Base-by-base conservation (phyloP, 2,329 filamentous ascomycete genomes). In the Fusarium liriodendri region DNA sequence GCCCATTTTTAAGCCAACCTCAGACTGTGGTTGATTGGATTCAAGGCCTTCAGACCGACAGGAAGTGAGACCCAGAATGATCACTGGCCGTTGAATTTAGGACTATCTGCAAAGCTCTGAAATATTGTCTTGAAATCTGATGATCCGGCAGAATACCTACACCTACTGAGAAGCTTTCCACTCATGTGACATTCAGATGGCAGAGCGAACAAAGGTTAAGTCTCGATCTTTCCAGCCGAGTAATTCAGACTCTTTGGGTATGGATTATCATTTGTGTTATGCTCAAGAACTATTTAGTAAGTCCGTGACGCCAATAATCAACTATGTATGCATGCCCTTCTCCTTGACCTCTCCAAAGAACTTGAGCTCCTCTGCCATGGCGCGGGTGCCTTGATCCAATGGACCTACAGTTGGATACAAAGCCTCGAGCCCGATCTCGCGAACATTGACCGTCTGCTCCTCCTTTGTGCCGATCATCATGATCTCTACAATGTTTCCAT, bases 401-500 rank as follows among this genome's bases (percentile, higher is more conserved):
- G 45, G 45, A 3, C 45, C 45, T 50, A 50, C 45, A 29, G 45
- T 50, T 0, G 45, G 45, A 25, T 57, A 57, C n/a, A 57, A 4
- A 11, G 52, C 52, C 40, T 27, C 50, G 45, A 55, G 50, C 10
- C 11, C 33, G 2, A 61, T 32, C 20, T 68, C 62, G 14, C 66
- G 55, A 18, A 69, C 57, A 29, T 60, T 22, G 10, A 69, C 38
- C 18, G 45, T 37, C 25, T 54, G 55, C 6, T 60, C 27, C 6
- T 65, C 62, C 22, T 55, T 65, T 45, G 62, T 60, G 1, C 62
- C 55, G 6, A 60, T 40, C 27, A 57, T 63, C 52, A 66, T 58
- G 11, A 58, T 40, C 58, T 66, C 67, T 1, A 66, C 22, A 25
- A 69, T 66, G 25, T 69, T 66, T 20, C 67, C 67, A 25, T 69